These are phyloP conservation scores for Coniochaeta ligniaria DNA, from an alignment of 2,329 filamentous ascomycete genomes.

Conservation along the genomic window DNA sequence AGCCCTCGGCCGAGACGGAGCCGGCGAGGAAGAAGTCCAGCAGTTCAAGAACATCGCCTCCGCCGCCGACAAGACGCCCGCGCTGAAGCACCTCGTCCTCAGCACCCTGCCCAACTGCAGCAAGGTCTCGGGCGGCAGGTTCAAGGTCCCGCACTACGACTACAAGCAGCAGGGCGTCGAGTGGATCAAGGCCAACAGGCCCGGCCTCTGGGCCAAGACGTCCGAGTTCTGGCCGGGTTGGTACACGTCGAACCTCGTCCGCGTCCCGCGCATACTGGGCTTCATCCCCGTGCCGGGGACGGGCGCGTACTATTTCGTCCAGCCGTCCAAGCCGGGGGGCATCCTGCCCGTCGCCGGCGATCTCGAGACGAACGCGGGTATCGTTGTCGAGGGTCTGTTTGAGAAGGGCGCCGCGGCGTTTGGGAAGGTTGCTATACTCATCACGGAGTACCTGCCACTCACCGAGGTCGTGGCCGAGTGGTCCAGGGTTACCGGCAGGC, in stretches of 20 bases:
- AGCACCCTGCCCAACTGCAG: conserved; percentile 12
- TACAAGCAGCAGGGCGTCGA: conserved; percentile 12
- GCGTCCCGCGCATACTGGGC: not conserved
- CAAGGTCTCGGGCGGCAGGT: conserved; percentile 7
- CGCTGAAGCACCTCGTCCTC: conserved; percentile 15
- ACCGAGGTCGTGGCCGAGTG: not conserved
- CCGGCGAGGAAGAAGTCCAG: conserved; percentile 9
- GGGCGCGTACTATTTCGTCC: conserved; percentile 2
- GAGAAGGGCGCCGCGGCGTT: conserved; percentile 1
- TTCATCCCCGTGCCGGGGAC: not conserved
- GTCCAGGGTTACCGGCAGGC: conserved; percentile 3
- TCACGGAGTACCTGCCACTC: conserved; percentile 6
- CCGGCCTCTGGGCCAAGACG: conserved; percentile 10
- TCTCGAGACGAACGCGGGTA: conserved; percentile 4
- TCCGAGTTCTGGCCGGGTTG: conserved; percentile 14
- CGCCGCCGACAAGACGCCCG: conserved; percentile 7
- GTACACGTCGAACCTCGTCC: conserved; percentile 8
- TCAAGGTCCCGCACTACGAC: conserved; percentile 15
- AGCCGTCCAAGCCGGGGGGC: conserved; percentile 3
- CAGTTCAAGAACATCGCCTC: conserved; percentile 15
- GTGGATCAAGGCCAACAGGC: conserved; percentile 9
- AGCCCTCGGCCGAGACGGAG: conserved; percentile 4
- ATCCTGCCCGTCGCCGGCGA: conserved; percentile 7
- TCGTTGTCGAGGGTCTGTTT: conserved; percentile 6
- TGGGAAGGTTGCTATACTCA: conserved; percentile 5